Evolutionary conservation across 192 early-diverging fungal genomes (phyloP), one percentile per base, ranked within the genome.

Genomic region (Coemansia sp.): DNA sequence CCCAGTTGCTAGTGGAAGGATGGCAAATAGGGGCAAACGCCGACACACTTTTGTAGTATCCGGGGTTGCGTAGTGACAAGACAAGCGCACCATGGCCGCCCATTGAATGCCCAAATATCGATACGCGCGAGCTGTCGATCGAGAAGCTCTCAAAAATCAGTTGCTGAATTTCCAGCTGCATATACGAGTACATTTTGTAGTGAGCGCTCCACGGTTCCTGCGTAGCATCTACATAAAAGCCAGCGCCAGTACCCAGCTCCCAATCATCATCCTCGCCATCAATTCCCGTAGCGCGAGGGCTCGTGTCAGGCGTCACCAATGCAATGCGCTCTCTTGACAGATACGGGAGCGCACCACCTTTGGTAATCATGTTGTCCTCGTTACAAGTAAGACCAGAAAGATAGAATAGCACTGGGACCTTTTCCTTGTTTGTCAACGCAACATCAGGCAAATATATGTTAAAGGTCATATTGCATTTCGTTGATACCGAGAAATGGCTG

Each of bases 61-160:
- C 78, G 5, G 85, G 84, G 60, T 91, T 91, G 73, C 88, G 88
- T 50, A 96, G 64, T 8, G 85, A 87, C 24, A 87, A 81, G 10
- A 88, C 73, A 21, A 96, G 81, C 11, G 94, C 94, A 52, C 94
- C 94, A 71, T 96, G 94, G 20, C 94, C 94, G 24, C 94, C 94
- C 88, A 91, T 89, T 5, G 87, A 88, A 64, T 89, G 88, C 3
- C 89, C 88, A 63, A 84, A 87, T 37, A 91, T 70, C 3, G 87
- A 87, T 11, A 87, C 71, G 53, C 85, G 85, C 15, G 70, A 65
- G 20, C 31, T 66, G 63, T 90, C 87, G 68, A 93, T 83, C 8
- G 83, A 80, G 15, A 92, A 72, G 61, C 73, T 68, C 36, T 75
- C 59, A 18, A 67, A 68, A 14, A 93, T 52, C 15, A 92, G 60